Base-by-base conservation (phyloP, 2,329 filamentous ascomycete species). In the Monosporascus ibericus region DNA sequence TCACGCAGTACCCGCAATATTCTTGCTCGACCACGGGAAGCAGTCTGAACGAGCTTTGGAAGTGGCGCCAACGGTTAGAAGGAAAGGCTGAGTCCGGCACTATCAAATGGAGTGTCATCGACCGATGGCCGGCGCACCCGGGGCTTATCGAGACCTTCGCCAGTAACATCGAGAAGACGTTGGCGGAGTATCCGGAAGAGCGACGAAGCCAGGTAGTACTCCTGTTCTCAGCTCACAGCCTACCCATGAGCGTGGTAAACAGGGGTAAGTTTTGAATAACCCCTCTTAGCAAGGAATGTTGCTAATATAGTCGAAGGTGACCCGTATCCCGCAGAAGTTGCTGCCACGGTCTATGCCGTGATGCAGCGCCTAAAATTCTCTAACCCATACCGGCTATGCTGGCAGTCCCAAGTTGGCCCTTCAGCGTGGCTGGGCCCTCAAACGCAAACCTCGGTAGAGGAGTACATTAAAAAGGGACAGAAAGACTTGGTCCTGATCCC, bases 1-100 rank as follows among this genome's bases (percentile, higher is more conserved):
- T 99, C 67, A 96, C 92, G 27, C 94, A 99, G 71, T 99, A 99
- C 64, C 94, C 94, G 2, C 94, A 99, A 69, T 99, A 99, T 72
- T 96, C 90, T 20, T 99, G 95, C 74, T 96, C 91, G 20, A 99
- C 94, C 1, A 99, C 94, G 0, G 94, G 94, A 22, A 96, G 90
- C 70, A 96, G 90, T 57, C 74, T 99, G 52, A 99, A 99, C 65
- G 94, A 99, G 73, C 74, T 99, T 37, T 99, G 94, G 94, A 96
- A 95, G 73, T 96, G 92, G 91, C 82, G 92, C 57, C 88, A 90
- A 65, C 79, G 90, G 57, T 74, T 99, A 50, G 92, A 97, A 70
- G 90, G 89, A 39, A 91, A 90, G 70, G 75, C 79, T 44, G 78
- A 72, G 3, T 73, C 75, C 38, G 92, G 92, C 14, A 77, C 85